Evolutionary conservation across 2,329 filamentous ascomycete genomes (phyloP), one percentile per base, ranked within the genome.

Genomic region (Cladobotryum mycophilum): DNA sequence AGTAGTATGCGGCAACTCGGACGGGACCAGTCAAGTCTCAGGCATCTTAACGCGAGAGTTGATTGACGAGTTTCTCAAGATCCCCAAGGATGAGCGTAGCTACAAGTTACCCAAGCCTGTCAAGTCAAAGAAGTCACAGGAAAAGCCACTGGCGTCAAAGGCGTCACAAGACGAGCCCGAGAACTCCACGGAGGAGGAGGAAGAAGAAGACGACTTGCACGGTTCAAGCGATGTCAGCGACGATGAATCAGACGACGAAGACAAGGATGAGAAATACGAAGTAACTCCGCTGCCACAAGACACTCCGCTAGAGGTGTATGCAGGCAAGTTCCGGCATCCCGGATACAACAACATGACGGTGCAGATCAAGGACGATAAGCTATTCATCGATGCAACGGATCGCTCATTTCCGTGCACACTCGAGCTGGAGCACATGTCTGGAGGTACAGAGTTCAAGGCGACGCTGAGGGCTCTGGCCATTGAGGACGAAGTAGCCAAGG

Each of bases 371-470:
- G 48, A 58, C 3, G 50, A 51, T 0, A 36, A 11, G 2, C 49
- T 62, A 0, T 61, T 56, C 18, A 54, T 64, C 9, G 60, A 64
- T 14, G 61, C 60, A 1, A 53, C 48, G 17, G 61, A 64, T 25
- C 58, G 61, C 1, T 64, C 63, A 0, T 53, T 64, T 51, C 60
- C 56, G 1, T 63, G 61, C 18, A 63, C 56, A 0, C 46, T 60
- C 0, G 52, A 41, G 0, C 57, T 65, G 22, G 33, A 56, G 1
- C 59, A 60, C 13, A 35, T 51, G 2, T n/a, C 37, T 0, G 51
- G 54, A 6, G 55, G 58, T 34, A 58, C 44, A 12, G 38, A 51
- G 3, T 60, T 53, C n/a, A 53, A 52, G 3, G 55, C 55, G 1
- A 51, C 57, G 14, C 38, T 59, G 17, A 56, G 59, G 12, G 6